phyloP scores from a whole-genome alignment of 176 grass and related monocot species.

The Oryza glaberrima region DNA sequence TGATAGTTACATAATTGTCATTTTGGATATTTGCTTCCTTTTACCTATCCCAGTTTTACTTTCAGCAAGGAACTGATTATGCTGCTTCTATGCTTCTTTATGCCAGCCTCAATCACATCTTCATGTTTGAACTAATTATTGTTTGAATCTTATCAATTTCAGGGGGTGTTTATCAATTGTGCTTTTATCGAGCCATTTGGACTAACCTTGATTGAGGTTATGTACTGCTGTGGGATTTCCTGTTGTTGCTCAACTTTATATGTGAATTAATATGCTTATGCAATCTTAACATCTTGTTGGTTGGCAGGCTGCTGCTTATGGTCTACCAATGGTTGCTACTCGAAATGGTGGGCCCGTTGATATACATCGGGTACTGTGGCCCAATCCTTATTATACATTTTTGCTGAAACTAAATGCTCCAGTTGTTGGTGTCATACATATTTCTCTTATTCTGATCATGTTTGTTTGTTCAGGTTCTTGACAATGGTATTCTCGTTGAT shows the following conservation, averaged over 20 bases:
- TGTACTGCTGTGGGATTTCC: slow-evolving; percentile 30
- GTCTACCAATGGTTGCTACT: slow-evolving; percentile 84
- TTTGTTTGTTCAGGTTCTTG: slow-evolving; percentile 63
- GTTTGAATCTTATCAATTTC: slow-evolving; percentile 42
- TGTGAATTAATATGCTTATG: slow-evolving; percentile 25
- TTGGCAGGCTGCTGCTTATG: slow-evolving; percentile 87
- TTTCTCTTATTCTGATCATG: slow-evolving; percentile 24
- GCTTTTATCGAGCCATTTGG: slow-evolving; percentile 98
- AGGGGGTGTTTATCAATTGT: slow-evolving; percentile 99
- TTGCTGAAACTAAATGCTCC: slow-evolving; percentile 23
- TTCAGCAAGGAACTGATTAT: slow-evolving; percentile 8
- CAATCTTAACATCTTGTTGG: slow-evolving; percentile 33
- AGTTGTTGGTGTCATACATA: slow-evolving; percentile 29
- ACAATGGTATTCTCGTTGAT: slow-evolving; percentile 87
- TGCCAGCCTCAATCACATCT: neutral
- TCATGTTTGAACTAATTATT: slow-evolving; percentile 8
- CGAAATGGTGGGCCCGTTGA: slow-evolving; percentile 84
- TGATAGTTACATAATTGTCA: neutral
- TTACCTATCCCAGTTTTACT: neutral
- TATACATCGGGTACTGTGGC: slow-evolving; percentile 64
- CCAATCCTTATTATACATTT: slow-evolving; percentile 22
- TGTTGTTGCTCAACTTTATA: slow-evolving; percentile 19
- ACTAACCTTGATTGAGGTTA: slow-evolving; percentile 98
- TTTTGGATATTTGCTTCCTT: neutral
- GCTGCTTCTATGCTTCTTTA: neutral